Evolutionary conservation across 1,284 basidiomycete species (phyloP), one percentile per base, ranked within the genome.

Genomic region (Malassezia furfur): DNA sequence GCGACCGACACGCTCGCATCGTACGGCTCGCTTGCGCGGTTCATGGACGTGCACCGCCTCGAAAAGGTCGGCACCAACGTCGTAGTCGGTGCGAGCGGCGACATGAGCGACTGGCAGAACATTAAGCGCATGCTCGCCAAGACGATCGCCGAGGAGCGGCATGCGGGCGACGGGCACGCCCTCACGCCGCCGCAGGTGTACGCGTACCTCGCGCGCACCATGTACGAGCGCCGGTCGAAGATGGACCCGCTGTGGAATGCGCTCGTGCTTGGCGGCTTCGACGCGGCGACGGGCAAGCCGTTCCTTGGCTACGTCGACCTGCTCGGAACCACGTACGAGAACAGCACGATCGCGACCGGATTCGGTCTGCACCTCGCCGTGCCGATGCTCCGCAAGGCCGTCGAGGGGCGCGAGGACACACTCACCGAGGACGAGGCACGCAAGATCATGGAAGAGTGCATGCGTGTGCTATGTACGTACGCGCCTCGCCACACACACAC

Each of bases 1-100:
- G 91, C 94, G n/a, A 89, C 94, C 34, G 93, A 99, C 80, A 96
- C 87, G 67, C 85, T 98, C 48, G 93, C 89, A 11, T 98, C 94
- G 0, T 98, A 96, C 69, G 94, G 94, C 54, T 96, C 91, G 7
- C 84, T 98, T 40, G 91, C 94, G 2, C 85, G 93, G 19, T 96
- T 96, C 84, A 93, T 90, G 80, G 88, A 93, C 74, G 81, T 98
- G 57, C 83, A 86, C 66, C 86, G 93, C 76, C 82, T 99, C 19
- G 84, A 88, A 66, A 76, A 85, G 9, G 84, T 96, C 31, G 91
- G 91, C 6, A 78, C 81, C 32, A 62, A 69, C 59, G 93, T 91
- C 36, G 80, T 94, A 58, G 79, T 98, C 63, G 94, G 89, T 15
- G 93, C 88, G 1, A 84, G 88, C 34, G 94, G 93, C 34, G 93